Percentiles rank a stretch among this genome's conserved stretches.
phyloP scores from a whole-genome alignment of 163 green algal genomes.

The Volvox carteri region DNA sequence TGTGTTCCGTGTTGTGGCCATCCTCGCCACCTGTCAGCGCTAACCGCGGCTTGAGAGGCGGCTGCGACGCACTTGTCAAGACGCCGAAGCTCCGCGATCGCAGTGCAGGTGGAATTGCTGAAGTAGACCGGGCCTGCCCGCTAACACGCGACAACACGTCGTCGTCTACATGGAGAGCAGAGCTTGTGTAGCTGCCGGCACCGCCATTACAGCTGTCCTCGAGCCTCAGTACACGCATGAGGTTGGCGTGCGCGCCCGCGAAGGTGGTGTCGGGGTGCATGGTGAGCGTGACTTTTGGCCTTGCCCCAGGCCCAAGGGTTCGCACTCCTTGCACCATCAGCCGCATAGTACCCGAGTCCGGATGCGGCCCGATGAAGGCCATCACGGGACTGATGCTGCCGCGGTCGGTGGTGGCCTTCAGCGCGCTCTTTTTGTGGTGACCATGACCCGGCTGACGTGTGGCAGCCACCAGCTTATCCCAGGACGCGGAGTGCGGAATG shows the following conservation, averaged over 20 bases:
- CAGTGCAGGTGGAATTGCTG: neutral
- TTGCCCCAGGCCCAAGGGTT: slow-evolving; percentile 10
- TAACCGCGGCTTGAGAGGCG: neutral
- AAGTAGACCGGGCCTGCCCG: neutral
- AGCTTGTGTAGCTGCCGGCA: neutral
- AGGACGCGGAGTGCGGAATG: neutral
- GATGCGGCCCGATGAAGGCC: slow-evolving; percentile 41
- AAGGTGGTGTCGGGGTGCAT: slow-evolving; percentile 42
- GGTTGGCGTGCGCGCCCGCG: slow-evolving; percentile 37
- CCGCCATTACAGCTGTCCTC: neutral
- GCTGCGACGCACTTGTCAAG: neutral
- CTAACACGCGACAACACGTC: neutral
- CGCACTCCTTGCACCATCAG: slow-evolving; percentile 50
- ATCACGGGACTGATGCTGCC: slow-evolving; percentile 42
- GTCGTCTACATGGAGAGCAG: neutral
- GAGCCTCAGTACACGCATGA: slow-evolving; percentile 34
- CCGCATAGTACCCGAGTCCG: slow-evolving; percentile 54
- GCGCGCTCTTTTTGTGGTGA: slow-evolving; percentile 34
- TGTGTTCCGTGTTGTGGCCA: neutral
- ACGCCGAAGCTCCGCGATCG: neutral
- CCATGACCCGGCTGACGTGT: neutral
- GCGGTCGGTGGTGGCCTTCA: slow-evolving; percentile 28
- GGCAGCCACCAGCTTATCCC: slow-evolving; percentile 21
- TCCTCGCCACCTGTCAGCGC: neutral
- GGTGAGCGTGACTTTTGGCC: slow-evolving; percentile 20